Base-by-base conservation (phyloP, 2,329 filamentous ascomycete genomes). In the Beauveria sp. region DNA sequence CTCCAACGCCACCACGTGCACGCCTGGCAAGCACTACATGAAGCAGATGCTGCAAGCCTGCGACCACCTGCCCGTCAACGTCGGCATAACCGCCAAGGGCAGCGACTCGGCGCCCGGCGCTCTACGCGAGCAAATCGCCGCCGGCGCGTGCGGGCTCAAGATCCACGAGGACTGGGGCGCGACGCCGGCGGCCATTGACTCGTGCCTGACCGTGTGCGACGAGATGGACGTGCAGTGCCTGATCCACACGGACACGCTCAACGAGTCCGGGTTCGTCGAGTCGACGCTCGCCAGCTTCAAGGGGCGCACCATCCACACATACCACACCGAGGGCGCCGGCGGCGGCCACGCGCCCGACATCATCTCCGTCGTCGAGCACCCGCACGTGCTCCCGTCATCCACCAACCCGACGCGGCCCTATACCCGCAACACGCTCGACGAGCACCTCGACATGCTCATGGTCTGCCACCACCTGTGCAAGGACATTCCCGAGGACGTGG, bases 381-480 rank as follows among this genome's bases (percentile, higher is more conserved):
- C 84, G 53, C 95, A 98, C 70, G 92, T 98, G 2, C 83, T 98
- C 88, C 52, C 51, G 38, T 54, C 51, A 9, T 54, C 51, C 16
- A 98, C 93, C 0, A 98, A 96, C 72, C 93, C 93, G 0, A 98
- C 93, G 1, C 82, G 93, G 2, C 93, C 93, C 0, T 97, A 87
- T 74, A 98, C 93, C 1, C 81, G 82, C 66, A 97, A 98, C 78
- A 98, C 93, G 0, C 83, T 98, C 0, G 93, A 97, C 70, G 93
- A 98, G 75, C 93, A 98, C 75, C 84, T 97, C 16, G 93, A 98
- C 77, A 98, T 98, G 93, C 79, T 97, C 52, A 97, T 97, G 93
- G 91, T 96, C 43, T 98, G 93, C 79, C 93, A 98, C 74, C 93
- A 98, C 71, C 79, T 98, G 10, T 92, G 87, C 58, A 91, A 90